These are phyloP conservation scores for Crithidia brevicula DNA, from an alignment of 208 protist species.

Conservation along the genomic window DNA sequence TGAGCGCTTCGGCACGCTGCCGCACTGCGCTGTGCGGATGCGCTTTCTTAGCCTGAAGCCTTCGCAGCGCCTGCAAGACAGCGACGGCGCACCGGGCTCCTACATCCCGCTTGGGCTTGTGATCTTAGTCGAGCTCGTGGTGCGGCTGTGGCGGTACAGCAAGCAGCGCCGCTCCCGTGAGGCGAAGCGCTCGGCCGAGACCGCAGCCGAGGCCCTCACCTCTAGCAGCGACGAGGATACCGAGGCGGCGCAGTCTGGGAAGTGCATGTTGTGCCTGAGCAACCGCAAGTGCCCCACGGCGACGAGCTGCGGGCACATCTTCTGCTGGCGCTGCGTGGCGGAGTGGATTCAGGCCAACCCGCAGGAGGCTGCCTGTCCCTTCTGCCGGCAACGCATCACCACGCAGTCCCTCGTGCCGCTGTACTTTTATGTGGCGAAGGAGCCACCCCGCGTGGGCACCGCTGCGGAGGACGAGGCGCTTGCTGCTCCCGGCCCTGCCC, in stretches of 20 bases:
- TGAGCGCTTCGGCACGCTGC: constrained; percentile 77
- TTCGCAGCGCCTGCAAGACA: constrained; percentile 44
- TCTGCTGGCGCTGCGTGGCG: constrained; percentile 89
- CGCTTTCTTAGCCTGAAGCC: constrained; percentile 82
- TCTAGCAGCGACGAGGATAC: constrained; percentile 58
- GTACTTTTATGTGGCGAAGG: constrained; percentile 80
- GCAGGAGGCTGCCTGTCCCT: constrained; percentile 78
- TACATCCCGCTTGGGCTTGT: constrained; percentile 76
- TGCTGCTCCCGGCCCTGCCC: background rate
- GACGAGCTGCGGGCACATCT: constrained; percentile 86
- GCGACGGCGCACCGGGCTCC: constrained; percentile 65
- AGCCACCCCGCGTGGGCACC: constrained; percentile 44
- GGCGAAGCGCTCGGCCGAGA: constrained; percentile 16
- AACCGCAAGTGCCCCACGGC: constrained; percentile 76
- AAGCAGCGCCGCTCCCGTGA: constrained; percentile 23
- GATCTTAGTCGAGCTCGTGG: constrained; percentile 70
- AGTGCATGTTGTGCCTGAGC: constrained; percentile 89
- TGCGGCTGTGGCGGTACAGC: constrained; percentile 76
- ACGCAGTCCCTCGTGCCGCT: constrained; percentile 78
- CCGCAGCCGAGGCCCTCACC: constrained; percentile 5
- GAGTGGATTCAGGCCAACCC: constrained; percentile 88
- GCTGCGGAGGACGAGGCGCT: background rate
- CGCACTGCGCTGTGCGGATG: constrained; percentile 63
- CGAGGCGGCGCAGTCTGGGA: constrained; percentile 46
- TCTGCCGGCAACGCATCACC: constrained; percentile 86